Base-by-base conservation (phyloP, 176 grass and related monocot species). In the Avena eriantha region DNA sequence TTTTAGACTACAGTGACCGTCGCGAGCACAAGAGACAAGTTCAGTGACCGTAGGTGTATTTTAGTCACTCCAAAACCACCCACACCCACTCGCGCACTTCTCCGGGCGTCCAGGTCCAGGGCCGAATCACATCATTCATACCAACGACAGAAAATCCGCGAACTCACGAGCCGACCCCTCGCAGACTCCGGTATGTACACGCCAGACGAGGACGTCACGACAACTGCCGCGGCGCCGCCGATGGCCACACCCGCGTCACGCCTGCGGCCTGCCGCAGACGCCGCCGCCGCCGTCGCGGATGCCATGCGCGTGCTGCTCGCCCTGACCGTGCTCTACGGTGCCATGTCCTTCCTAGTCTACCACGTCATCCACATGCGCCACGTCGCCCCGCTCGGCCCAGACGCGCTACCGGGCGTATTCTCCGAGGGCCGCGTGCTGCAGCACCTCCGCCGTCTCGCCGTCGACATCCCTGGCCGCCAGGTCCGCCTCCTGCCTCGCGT, bases 301-400 rank as follows among this genome's bases (percentile, higher is more conserved):
- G 82, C 91, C 12, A 84, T 54, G 84, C 88, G 55, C 79, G 90
- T 91, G 86, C 88, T 98, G 36, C 86, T 98, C 76, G 87, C 73
- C 78, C 92, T 98, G 23, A 86, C 82, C 0, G 59, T 80, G n/a
- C 83, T 98, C 63, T 98, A 91, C 92, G 93, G 64, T n/a, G 51
- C 77, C 79, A 80, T 93, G 81, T 94, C 96, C 17, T 74, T 82
- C 84, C 21, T 94, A 48, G 88, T 79, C 43, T 94, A 96, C 88
- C 70, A 53, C 77, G 84, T 88, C 88, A 86, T 95, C 81, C 92
- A 98, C 88, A 98, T 92, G 92, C 90, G 88, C 84, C 96, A 98
- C 82, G 93, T 98, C 63, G 18, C 77, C 49, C 96, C 96, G 22
- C 90, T 98, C 36, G 90, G 76, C 10, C 16, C 59, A 69, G 88